Percentiles rank a stretch among this genome's conserved stretches.
Evolutionary conservation across 129 eudicot species (phyloP).

Genomic region (Pseudognaphalium luteoalbum): DNA sequence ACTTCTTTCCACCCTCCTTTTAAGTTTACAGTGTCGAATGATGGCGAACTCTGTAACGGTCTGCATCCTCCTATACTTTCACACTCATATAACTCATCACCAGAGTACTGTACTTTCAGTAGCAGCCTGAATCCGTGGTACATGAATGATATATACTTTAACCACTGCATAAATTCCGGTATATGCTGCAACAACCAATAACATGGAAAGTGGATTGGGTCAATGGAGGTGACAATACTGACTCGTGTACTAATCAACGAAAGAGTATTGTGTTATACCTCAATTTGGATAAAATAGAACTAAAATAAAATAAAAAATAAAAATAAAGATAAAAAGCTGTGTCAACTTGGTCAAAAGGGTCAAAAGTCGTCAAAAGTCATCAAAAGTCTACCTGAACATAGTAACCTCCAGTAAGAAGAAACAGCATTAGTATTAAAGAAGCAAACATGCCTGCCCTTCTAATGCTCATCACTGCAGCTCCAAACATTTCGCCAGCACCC

Average conservation of each 20-base stretch:
- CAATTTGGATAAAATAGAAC: no score
- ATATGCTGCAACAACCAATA: constrained; percentile 59
- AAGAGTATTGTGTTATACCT: background rate
- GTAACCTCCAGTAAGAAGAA: constrained; percentile 96
- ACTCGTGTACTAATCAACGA: background rate
- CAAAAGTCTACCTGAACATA: constrained; percentile 70
- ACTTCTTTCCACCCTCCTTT: constrained; percentile 83
- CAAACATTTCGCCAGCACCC: constrained; percentile 98
- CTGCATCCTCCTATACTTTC: constrained; percentile 73
- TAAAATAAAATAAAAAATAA: background rate
- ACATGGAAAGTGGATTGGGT: background rate
- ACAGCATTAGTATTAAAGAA: constrained; percentile 78
- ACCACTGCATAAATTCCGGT: constrained; percentile 80
- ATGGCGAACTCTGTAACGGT: constrained; percentile 75
- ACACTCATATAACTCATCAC: constrained; percentile 79
- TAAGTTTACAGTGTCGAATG: constrained; percentile 76
- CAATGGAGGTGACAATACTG: background rate
- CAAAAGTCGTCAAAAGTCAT: background rate
- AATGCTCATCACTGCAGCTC: constrained; percentile 90
- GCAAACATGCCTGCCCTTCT: constrained; percentile 94
- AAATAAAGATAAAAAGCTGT: no score
- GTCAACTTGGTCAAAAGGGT: background rate
- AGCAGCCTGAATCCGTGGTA: constrained; percentile 92
- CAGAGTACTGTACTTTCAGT: constrained; percentile 80
- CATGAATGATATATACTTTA: constrained; percentile 83